Conservation (phyloP, 192 early-diverging fungal genomes). For the Umbelopsis isabellina region DNA sequence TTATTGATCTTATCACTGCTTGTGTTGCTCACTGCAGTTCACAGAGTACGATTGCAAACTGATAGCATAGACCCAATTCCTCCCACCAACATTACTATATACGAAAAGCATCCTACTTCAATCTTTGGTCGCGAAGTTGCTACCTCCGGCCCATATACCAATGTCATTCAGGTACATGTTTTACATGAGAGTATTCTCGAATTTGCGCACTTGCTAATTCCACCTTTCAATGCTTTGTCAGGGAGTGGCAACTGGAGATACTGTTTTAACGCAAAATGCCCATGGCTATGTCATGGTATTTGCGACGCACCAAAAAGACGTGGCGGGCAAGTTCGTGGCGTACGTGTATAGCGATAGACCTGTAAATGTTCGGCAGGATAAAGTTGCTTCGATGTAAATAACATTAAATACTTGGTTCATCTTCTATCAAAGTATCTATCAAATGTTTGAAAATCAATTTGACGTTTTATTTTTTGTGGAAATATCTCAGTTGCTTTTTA, state of each 20-base stretch:
- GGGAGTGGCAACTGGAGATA: conserved; percentile 54
- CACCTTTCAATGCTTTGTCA: conserved; percentile 20
- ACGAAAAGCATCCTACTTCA: conserved; percentile 54
- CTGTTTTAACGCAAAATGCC: conserved; percentile 48
- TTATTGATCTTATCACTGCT: background rate
- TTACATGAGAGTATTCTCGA: background rate
- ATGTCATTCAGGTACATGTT: conserved; percentile 46
- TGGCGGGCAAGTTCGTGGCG: conserved; percentile 49
- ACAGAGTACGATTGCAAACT: conserved; percentile 71
- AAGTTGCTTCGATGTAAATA: conserved; percentile 11
- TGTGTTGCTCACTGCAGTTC: background rate
- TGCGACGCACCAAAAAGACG: conserved; percentile 49
- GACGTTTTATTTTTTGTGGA: conserved; percentile 23
- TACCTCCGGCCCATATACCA: conserved; percentile 61
- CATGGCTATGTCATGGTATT: conserved; percentile 55
- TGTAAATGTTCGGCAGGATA: conserved; percentile 36
- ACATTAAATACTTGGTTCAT: background rate
- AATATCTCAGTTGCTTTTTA: background rate
- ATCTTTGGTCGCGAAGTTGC: conserved; percentile 56
- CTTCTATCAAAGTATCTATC: background rate
- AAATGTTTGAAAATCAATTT: background rate
- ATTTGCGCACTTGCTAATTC: background rate
- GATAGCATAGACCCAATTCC: conserved; percentile 64
- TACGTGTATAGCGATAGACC: conserved; percentile 56
- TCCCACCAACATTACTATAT: conserved; percentile 70